Evolutionary conservation across 2,329 filamentous ascomycete species (phyloP).

Genomic region (Monilinia fructicola): DNA sequence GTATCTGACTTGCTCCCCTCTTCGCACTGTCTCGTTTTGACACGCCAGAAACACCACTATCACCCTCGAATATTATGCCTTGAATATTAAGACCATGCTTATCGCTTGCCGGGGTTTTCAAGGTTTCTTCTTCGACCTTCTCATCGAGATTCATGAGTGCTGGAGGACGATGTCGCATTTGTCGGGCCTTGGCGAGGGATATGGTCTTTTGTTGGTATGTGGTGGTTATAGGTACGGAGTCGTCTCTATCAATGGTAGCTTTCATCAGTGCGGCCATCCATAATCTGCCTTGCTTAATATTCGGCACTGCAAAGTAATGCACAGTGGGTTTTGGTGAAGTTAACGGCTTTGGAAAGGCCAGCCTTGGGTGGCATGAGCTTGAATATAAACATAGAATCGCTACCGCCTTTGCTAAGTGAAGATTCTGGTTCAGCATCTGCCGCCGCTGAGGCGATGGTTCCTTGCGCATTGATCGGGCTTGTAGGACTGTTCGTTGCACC

Average conservation of each 20-base stretch:
- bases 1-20: background rate
- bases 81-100: conserved; percentile 40
- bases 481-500: conserved; percentile 71
- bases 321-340: conserved; percentile 95
- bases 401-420: conserved; percentile 42
- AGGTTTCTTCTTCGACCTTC: conserved; percentile 38
- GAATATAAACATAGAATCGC: conserved; percentile 89
- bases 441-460: conserved; percentile 47
- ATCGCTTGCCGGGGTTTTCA: conserved; percentile 38
- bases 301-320: conserved; percentile 96
- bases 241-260: conserved; percentile 93
- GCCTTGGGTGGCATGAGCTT: conserved; percentile 90
- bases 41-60: conserved; percentile 40
- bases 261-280: conserved; percentile 99
- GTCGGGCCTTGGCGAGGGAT: conserved; percentile 80
- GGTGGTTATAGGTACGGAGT: conserved; percentile 74
- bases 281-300: conserved; percentile 78
- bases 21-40: conserved; percentile 33
- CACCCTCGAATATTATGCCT: conserved; percentile 40
- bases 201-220: conserved; percentile 98
- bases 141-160: conserved; percentile 74
- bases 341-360: conserved; percentile 85
- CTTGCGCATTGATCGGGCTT: conserved; percentile 48
- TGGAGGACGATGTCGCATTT: conserved; percentile 85
- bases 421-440: conserved; percentile 44